Conservation (phyloP, 371 early-diverging fungal genomes). For the Mucor velutinosus region DNA sequence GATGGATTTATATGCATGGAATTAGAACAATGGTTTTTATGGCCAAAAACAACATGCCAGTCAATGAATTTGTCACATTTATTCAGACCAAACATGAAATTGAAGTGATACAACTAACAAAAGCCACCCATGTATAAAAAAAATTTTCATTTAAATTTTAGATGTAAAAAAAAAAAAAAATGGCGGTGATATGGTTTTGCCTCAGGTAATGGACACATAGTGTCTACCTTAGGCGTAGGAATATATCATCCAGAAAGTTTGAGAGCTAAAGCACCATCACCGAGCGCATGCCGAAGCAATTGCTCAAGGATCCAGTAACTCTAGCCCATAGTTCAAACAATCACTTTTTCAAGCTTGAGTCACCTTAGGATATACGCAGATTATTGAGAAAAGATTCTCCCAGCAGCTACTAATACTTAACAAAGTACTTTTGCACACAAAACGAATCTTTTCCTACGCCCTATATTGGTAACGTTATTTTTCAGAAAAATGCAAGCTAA, state of each 20-base stretch:
- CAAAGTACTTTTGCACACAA: slow-evolving; percentile 9
- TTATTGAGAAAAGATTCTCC: slow-evolving; percentile 17
- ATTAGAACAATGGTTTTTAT: no score
- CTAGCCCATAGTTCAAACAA: slow-evolving; percentile 21
- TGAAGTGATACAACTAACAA: background rate
- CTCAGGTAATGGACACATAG: slow-evolving; percentile 39
- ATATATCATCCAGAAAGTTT: slow-evolving; percentile 43
- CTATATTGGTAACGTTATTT: slow-evolving; percentile 23
- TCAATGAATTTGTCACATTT: no score
- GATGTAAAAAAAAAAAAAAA: slow-evolving; percentile 3
- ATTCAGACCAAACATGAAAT: background rate
- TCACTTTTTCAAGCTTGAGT: slow-evolving; percentile 31
- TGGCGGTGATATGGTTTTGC: slow-evolving; percentile 49
- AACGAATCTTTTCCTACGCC: slow-evolving; percentile 24
- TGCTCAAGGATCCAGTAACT: slow-evolving; percentile 25
- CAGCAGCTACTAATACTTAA: slow-evolving; percentile 12
- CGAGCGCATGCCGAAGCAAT: slow-evolving; percentile 17
- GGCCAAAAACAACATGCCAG: no score
- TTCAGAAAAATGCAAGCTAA: slow-evolving; percentile 27
- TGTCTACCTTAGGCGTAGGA: slow-evolving; percentile 45
- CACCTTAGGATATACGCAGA: slow-evolving; percentile 34
- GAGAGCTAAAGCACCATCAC: slow-evolving; percentile 24
- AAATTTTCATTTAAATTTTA: slow-evolving; percentile 20
- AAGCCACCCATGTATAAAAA: background rate
- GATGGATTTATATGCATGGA: no score